Evolutionary conservation across 1,284 basidiomycete genomes (phyloP).

Genomic region (Malassezia sp.): DNA sequence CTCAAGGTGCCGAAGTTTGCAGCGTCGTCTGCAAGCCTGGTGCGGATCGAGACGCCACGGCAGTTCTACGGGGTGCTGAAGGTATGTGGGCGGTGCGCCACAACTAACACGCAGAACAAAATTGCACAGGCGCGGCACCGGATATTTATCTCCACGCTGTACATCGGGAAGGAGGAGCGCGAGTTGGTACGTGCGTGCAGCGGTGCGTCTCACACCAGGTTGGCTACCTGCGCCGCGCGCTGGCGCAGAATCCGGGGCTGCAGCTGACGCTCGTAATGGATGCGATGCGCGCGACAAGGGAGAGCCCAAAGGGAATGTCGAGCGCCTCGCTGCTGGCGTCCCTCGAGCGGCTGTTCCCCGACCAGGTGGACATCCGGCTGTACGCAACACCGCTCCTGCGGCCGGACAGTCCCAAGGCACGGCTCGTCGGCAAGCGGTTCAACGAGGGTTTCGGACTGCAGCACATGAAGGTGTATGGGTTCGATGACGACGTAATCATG

Average conservation of each 20-base stretch:
- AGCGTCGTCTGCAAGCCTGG: background rate
- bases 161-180: conserved; percentile 35
- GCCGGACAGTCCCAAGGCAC: conserved; percentile 49
- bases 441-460: conserved; percentile 98
- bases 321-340: conserved; percentile 42
- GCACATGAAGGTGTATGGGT: conserved; percentile 93
- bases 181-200: conserved; percentile 16
- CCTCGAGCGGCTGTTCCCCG: conserved; percentile 52
- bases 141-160: conserved; percentile 35
- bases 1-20: conserved; percentile 12
- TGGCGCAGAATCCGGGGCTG: conserved; percentile 53
- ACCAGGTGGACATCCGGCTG: conserved; percentile 64
- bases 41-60: conserved; percentile 12
- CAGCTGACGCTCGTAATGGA: conserved; percentile 70
- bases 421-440: conserved; percentile 74
- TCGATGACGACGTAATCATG: conserved; percentile 80
- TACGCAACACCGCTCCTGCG: conserved; percentile 65
- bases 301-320: conserved; percentile 53
- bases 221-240: conserved; percentile 19
- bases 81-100: conserved; percentile 2
- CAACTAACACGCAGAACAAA: background rate
- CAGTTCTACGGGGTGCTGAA: conserved; percentile 18
- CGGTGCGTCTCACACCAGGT: conserved; percentile 1
- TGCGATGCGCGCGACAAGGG: conserved; percentile 79
- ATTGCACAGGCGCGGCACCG: conserved; percentile 20